phyloP scores from a whole-genome alignment of 2,329 filamentous ascomycete species.

The Cercospora sojina region DNA sequence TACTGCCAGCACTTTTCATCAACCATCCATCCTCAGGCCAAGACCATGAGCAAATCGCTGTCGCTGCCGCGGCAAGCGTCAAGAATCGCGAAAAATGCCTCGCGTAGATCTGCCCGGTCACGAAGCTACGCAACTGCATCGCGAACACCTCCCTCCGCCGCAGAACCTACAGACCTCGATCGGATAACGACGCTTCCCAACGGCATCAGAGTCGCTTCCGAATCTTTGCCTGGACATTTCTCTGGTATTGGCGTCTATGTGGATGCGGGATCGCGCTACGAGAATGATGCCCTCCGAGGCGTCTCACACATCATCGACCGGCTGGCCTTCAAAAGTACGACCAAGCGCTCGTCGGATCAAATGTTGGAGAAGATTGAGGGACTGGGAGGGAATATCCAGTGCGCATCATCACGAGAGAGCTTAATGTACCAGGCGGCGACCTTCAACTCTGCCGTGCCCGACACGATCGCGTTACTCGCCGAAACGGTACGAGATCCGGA shows the following conservation, averaged over 20 bases:
- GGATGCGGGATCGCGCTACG: constrained; percentile 91
- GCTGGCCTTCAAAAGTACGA: constrained; percentile 88
- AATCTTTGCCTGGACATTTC: constrained; percentile 91
- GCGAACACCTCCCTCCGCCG: constrained; percentile 21
- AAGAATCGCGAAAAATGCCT: constrained; percentile 21
- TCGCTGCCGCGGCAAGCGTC: constrained; percentile 33
- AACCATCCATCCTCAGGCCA: constrained; percentile 1
- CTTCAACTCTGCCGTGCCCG: constrained; percentile 88
- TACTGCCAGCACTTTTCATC: constrained; percentile 5
- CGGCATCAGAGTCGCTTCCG: constrained; percentile 90
- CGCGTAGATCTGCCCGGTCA: constrained; percentile 16
- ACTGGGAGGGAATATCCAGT: constrained; percentile 93
- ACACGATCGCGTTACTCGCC: constrained; percentile 78
- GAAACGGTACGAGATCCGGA: constrained; percentile 87
- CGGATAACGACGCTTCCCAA: constrained; percentile 85
- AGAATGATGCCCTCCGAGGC: constrained; percentile 78
- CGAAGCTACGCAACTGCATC: constrained; percentile 34
- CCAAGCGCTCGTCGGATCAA: constrained; percentile 68
- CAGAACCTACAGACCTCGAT: constrained; percentile 86
- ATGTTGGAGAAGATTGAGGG: constrained; percentile 87
- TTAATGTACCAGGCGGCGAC: constrained; percentile 99
- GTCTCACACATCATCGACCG: constrained; percentile 96
- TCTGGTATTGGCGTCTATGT: constrained; percentile 94
- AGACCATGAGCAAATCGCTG: constrained; percentile 35
- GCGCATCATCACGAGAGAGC: constrained; percentile 88